Conservation (phyloP, 1,139 yeast species). For the Spathaspora sp. region DNA sequence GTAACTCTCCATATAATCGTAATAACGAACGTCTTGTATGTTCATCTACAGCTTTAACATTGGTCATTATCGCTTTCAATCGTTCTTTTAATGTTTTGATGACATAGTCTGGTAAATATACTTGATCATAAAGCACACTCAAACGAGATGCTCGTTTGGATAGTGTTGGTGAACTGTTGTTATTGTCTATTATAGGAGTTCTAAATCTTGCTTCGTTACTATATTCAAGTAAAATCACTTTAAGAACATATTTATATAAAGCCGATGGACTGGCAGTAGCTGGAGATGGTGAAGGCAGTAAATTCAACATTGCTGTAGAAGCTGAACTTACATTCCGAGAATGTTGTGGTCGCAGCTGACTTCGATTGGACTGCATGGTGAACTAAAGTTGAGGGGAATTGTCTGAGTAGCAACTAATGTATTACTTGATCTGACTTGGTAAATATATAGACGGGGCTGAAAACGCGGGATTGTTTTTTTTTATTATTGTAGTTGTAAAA, state of each 20-base stretch:
- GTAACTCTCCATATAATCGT: constrained; percentile 60
- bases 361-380: background rate
- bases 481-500: too few relatives aligned
- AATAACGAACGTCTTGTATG: constrained; percentile 47
- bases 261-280: constrained; percentile 8
- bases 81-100: constrained; percentile 47
- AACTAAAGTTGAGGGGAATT: too few relatives aligned
- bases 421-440: too few relatives aligned
- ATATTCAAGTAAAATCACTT: constrained; percentile 54
- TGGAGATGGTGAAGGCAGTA: constrained; percentile 1
- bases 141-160: constrained; percentile 9
- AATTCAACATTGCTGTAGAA: constrained; percentile 5
- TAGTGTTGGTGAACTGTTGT: constrained; percentile 5
- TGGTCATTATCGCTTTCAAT: constrained; percentile 56
- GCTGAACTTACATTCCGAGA: constrained; percentile 6
- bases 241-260: constrained; percentile 45
- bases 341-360: background rate
- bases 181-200: constrained; percentile 28
- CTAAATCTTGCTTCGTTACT: constrained; percentile 58
- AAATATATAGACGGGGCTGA: too few relatives aligned
- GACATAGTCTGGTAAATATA: constrained; percentile 46
- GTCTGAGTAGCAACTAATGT: too few relatives aligned
- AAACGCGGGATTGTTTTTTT: too few relatives aligned
- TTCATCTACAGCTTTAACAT: constrained; percentile 38
- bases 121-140: constrained; percentile 17